A percentile compares a stretch with the other conserved stretches of the same genome.
phyloP scores from a whole-genome alignment of 352 stramenopile species.

The Pythium rishiriense region DNA sequence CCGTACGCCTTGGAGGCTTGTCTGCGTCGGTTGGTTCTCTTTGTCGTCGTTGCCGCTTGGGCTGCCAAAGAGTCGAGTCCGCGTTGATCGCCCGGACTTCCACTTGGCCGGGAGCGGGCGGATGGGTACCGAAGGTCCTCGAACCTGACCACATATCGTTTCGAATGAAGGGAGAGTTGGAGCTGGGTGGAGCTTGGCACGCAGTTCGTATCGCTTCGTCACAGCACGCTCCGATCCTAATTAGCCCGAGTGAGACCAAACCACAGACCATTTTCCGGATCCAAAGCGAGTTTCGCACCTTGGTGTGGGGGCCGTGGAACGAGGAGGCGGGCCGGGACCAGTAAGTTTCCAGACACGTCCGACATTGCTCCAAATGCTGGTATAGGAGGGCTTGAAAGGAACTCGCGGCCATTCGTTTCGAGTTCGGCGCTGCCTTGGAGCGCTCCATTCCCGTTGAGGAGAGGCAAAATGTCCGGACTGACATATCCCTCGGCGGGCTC shows the following conservation, averaged over 20 bases:
- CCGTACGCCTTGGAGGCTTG: background rate
- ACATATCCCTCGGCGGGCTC: conserved; percentile 55
- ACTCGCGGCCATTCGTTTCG: conserved; percentile 60
- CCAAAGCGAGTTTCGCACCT: background rate
- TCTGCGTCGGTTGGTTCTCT: conserved; percentile 19
- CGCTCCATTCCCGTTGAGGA: conserved; percentile 34
- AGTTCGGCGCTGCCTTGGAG: conserved; percentile 64
- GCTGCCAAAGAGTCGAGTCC: conserved; percentile 23
- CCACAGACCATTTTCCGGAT: background rate
- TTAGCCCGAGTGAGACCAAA: background rate
- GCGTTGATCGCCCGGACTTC: conserved; percentile 16
- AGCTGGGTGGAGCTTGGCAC: background rate
- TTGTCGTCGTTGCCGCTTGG: conserved; percentile 14
- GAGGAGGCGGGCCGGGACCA: background rate
- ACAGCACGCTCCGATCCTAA: background rate
- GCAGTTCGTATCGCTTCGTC: conserved; percentile 7
- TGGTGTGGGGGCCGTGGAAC: background rate
- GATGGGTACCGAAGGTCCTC: background rate
- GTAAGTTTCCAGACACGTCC: conserved; percentile 8
- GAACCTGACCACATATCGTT: background rate
- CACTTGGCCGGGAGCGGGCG: background rate
- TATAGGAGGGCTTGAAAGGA: conserved; percentile 52
- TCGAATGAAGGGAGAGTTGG: conserved; percentile 1
- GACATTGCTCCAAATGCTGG: conserved; percentile 21
- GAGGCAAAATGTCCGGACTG: conserved; percentile 61